These are phyloP conservation scores for Leccinum ambiguum DNA, from an alignment of 1,284 basidiomycete species.

Conservation along the genomic window DNA sequence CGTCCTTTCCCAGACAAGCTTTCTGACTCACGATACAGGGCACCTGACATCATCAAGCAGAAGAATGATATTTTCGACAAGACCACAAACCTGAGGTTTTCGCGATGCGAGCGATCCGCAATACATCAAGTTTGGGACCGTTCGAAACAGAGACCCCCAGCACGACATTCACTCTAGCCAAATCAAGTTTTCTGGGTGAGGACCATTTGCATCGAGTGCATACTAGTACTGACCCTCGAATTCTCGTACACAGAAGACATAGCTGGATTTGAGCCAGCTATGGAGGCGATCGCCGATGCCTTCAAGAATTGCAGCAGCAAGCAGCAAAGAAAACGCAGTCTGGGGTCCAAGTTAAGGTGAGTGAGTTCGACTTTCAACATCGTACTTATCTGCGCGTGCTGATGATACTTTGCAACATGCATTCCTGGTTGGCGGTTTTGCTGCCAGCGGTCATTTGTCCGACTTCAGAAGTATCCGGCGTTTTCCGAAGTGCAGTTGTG, in stretches of 20 bases:
- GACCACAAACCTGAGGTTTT: constrained; percentile 46
- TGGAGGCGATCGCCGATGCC: constrained; percentile 40
- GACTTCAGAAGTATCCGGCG: constrained; percentile 35
- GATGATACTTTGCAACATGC: background rate
- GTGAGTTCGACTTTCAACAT: background rate
- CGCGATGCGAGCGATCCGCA: constrained; percentile 37
- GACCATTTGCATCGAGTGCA: background rate
- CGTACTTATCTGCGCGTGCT: background rate
- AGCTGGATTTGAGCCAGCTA: constrained; percentile 40
- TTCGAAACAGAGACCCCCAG: constrained; percentile 41
- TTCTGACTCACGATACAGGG: constrained; percentile 28
- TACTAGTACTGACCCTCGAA: constrained; percentile 1
- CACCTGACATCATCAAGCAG: constrained; percentile 36
- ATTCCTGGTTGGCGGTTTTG: constrained; percentile 45
- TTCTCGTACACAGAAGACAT: constrained; percentile 31
- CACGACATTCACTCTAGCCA: constrained; percentile 45
- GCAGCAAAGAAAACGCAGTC: constrained; percentile 15
- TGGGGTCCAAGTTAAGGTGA: constrained; percentile 15
- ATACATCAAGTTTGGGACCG: constrained; percentile 47
- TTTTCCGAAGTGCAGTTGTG: constrained; percentile 31
- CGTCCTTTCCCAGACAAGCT: constrained; percentile 31
- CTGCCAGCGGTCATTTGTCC: constrained; percentile 48
- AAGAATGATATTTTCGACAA: constrained; percentile 48
- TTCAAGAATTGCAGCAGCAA: constrained; percentile 34
- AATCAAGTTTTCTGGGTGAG: constrained; percentile 43